Base-by-base conservation (phyloP, 2,329 filamentous ascomycete species). In the Fusarium setosum region DNA sequence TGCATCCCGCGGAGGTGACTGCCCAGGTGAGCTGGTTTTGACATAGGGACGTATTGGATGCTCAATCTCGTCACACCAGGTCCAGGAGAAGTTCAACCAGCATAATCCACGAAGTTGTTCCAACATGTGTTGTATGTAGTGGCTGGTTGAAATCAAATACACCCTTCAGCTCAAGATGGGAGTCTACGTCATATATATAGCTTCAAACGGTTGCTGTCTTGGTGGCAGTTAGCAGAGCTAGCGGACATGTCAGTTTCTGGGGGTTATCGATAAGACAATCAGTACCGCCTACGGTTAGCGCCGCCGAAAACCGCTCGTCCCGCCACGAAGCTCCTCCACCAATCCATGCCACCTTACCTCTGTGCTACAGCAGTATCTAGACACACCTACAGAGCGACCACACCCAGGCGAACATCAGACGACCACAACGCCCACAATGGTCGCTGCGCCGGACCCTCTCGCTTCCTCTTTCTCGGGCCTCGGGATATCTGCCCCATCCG, bases 361-460 rank as follows among this genome's bases (percentile, higher is more conserved):
- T 65, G 60, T 60, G 61, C 41, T 54, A 32, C 50, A 59, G 24
- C 42, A 34, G 32, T 21, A 50, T 41, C 26, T 13, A 34, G 15
- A 47, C 44, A 64, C 49, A 65, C 51, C 50, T 52, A 58, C 48
- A 65, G 47, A 40, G 49, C 24, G n/a, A n/a, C n/a, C n/a, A 34
- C 52, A 56, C 35, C 20, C 47, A 42, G 18, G 31, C 35, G 35
- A 41, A 42, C 17, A 20, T 40, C 34, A 13, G 10, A 56, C 26
- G 40, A 42, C 32, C 40, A n/a, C 8, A 17, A 18, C 24, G 32
- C 21, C 20, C 37, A 61, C 40, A 63, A 72, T 69, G 51, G 41
- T 47, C 34, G 18, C 59, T 21, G 69, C 73, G 66, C 61, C 76
- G 54, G 74, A 67, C 61, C 73, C 73, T 50, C 73, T 68, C 26